Percentiles rank a stretch among this genome's conserved stretches.
Evolutionary conservation across 2,329 filamentous ascomycete genomes (phyloP).

Genomic region (Microdochium trichocladiopsis): DNA sequence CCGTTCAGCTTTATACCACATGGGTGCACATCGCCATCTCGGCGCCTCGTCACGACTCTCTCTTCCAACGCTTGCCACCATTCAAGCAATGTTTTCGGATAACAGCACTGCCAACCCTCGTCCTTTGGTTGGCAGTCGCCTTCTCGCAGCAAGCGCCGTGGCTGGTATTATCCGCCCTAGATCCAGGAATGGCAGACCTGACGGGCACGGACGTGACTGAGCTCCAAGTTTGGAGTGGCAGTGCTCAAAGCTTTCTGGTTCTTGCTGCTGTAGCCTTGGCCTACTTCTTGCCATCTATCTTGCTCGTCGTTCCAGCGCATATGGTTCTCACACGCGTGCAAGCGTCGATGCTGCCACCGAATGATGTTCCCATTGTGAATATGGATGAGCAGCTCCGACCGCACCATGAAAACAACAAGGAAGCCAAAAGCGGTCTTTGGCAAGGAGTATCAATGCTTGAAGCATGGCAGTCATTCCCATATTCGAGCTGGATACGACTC

Average conservation of each 20-base stretch:
- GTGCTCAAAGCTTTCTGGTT: constrained; percentile 29
- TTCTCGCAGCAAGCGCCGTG: constrained; percentile 37
- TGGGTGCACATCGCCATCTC: constrained; percentile 84
- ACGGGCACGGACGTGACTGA: constrained; percentile 23
- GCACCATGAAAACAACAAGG: constrained; percentile 22
- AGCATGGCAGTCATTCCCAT: constrained; percentile 70
- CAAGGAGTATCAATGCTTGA: constrained; percentile 64
- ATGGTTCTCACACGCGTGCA: constrained; percentile 75
- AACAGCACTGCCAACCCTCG: constrained; percentile 58
- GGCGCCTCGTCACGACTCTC: constrained; percentile 49
- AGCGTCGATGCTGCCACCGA: constrained; percentile 72
- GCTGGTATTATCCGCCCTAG: constrained; percentile 33
- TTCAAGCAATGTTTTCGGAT: constrained; percentile 55
- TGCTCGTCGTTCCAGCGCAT: constrained; percentile 64
- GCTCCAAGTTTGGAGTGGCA: constrained; percentile 13
- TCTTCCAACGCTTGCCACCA: constrained; percentile 60
- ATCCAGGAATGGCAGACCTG: constrained; percentile 27
- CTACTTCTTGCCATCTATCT: constrained; percentile 39
- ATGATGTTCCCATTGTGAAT: constrained; percentile 74
- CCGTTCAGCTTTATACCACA: constrained; percentile 60
- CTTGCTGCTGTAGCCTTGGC: constrained; percentile 30
- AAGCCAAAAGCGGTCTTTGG: constrained; percentile 57
- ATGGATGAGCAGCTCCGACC: constrained; percentile 79
- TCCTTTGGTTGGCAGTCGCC: constrained; percentile 48
- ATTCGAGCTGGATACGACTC: constrained; percentile 60